A percentile compares a stretch with the other conserved stretches of the same genome.
These are phyloP conservation scores for Astragalus membranaceus DNA, from an alignment of 306 rosid genomes.

Conservation along the genomic window DNA sequence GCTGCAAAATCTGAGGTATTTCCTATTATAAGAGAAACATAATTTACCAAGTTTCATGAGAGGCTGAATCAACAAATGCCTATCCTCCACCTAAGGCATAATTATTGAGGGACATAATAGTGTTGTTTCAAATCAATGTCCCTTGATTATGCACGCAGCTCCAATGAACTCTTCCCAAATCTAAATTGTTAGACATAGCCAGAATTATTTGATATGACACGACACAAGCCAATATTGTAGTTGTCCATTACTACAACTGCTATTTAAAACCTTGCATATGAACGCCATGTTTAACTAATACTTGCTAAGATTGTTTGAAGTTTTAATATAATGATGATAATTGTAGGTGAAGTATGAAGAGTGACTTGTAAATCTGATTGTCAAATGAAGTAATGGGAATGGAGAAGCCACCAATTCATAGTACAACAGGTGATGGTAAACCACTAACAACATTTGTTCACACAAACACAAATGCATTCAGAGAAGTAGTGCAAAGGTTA, in stretches of 20 bases:
- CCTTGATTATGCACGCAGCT: constrained; percentile 16
- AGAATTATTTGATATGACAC: constrained; percentile 30
- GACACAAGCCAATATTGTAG: constrained; percentile 13
- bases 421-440: constrained; percentile 23
- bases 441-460: constrained; percentile 77
- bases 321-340: background rate
- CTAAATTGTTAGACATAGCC: constrained; percentile 1
- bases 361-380: background rate
- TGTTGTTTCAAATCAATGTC: constrained; percentile 18
- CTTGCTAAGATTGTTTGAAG: background rate
- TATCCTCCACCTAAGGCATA: constrained; percentile 15
- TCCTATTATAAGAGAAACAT: constrained; percentile 17
- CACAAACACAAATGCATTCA: constrained; percentile 57
- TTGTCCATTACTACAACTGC: too few species aligned
- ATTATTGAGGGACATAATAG: constrained; percentile 5
- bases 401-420: constrained; percentile 38
- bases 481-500: constrained; percentile 69
- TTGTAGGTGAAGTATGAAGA: constrained; percentile 19
- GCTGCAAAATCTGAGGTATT: constrained; percentile 18
- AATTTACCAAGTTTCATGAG: background rate
- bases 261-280: too few species aligned
- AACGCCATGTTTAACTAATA: background rate
- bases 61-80: constrained; percentile 10
- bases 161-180: background rate
- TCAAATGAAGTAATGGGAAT: constrained; percentile 18